Base-by-base conservation (phyloP, 768 basidiomycete genomes). In the Phaffia tasmanica region DNA sequence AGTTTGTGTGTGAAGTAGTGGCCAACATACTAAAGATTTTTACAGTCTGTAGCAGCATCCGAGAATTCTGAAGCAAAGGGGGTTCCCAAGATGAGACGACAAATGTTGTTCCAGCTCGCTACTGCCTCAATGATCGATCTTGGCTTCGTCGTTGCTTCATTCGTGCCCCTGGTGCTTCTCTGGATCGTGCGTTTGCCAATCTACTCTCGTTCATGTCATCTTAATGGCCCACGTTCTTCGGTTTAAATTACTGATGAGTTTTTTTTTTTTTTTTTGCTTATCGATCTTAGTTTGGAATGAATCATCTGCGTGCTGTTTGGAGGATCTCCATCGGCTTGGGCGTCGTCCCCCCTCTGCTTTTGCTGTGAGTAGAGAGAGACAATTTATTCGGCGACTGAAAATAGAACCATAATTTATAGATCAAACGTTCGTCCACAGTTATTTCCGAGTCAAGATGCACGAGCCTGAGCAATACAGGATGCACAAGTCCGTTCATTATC, bases 271-370 rank as follows among this genome's bases (percentile, higher is more conserved):
- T 42, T 4, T 42, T 11, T 4, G 11, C 11, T 42, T 42, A 42
- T 11, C 35, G 35, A 42, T 42, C 35, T 86, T 72, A 42, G 35
- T 91, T 87, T 69, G 87, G 88, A 42, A 72, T 82, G 51, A 77
- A 87, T 69, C 90, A 92, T 73, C 83, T 93, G 53, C 83, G 86
- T 30, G 87, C 86, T 2, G 86, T 89, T 4, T 94, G 90, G 90
- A 85, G 91, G 60, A 72, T 88, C 54, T 87, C 89, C 25, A 81
- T 94, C 14, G 91, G 88, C 42, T 81, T 94, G 11, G 91, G 91
- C 46, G 78, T 86, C 50, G 73, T 94, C 64, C 91, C 91, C 47
- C 90, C 91, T 7, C 70, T 83, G 16, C 81, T 83, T 9, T 86
- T 93, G n/a, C 83, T 93, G 72, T 72, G 11, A 42, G 35, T 42